Base-by-base conservation (phyloP, 192 early-diverging fungal genomes). In the Entomortierella lignicola region DNA sequence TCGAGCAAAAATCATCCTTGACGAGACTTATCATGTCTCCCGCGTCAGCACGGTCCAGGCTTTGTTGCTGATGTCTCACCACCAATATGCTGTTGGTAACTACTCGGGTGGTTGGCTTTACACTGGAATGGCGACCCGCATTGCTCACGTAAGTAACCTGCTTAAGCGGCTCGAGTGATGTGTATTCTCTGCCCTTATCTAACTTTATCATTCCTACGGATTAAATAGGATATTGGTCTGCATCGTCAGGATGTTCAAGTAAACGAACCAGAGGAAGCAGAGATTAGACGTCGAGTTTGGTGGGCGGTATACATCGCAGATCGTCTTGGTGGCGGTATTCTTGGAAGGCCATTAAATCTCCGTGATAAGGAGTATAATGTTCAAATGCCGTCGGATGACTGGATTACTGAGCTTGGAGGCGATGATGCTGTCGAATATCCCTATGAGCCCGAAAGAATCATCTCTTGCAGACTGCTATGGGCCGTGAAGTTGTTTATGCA, bases 21-120 rank as follows among this genome's bases (percentile, higher is more conserved):
- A 94, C 47, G 87, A 90, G 63, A 85, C 92, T 43, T 91, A 91
- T 59, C 91, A 90, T 59, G 75, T 80, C 20, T 81, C 88, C 11
- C 74, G 81, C 4, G 65, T 88, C 57, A 90, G 89, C 25, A 90
- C 89, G 4, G 85, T 91, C 13, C 89, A 91, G 37, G 88, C 91
- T 0, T 70, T 94, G 55, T 47, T 94, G 43, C 63, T 93, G 32
- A 81, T 93, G 81, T 82, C 90, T 2, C 83, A 90, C 61, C 89
- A 93, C 69, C 89, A 93, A 69, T 88, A 91, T 77, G 92, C 92
- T 15, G 86, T 86, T 30, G 88, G 86, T 63, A 91, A 83, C 69
- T 65, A 90, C 54, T 89, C 90, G 8, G 83, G 89, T 47, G 88
- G 89, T 57, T 94, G 93, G 93, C 75, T 93, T n/a, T 92, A 92